phyloP scores from a whole-genome alignment of 352 stramenopile genomes.

The Ochromonadaceae sp. region DNA sequence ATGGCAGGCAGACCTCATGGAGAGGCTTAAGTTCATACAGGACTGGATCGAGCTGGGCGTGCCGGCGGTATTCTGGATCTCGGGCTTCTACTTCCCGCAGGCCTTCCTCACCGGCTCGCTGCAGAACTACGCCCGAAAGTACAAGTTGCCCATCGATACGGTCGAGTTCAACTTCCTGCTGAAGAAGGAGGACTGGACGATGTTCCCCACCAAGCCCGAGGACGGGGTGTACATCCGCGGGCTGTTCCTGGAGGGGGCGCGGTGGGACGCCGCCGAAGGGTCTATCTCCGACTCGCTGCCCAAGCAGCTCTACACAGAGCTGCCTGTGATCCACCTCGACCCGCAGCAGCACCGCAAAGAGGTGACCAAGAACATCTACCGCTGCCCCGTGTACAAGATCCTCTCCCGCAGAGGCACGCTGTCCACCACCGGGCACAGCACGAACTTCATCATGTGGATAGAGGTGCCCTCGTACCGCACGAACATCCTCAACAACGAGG shows the following conservation, averaged over 20 bases:
- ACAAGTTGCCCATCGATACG: constrained; percentile 72
- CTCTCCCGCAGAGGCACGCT: constrained; percentile 73
- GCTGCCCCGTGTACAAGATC: constrained; percentile 87
- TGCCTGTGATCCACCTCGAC: constrained; percentile 66
- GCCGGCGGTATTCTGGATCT: constrained; percentile 77
- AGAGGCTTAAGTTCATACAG: constrained; percentile 68
- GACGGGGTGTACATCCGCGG: constrained; percentile 67
- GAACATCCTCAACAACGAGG: constrained; percentile 64
- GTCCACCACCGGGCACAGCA: constrained; percentile 84
- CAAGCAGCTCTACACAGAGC: constrained; percentile 74
- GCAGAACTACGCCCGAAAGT: constrained; percentile 79
- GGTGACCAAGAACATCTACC: constrained; percentile 63
- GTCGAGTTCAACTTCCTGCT: constrained; percentile 44
- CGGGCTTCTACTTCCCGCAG: constrained; percentile 87
- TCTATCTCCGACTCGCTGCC: constrained; percentile 65
- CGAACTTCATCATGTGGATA: constrained; percentile 95
- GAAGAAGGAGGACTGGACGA: constrained; percentile 28
- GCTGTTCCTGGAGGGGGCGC: constrained; percentile 64
- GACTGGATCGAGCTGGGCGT: constrained; percentile 67
- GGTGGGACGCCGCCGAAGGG: constrained; percentile 48
- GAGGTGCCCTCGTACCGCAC: constrained; percentile 69
- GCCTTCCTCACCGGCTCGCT: constrained; percentile 81
- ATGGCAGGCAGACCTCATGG: constrained; percentile 71
- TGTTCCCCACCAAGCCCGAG: constrained; percentile 32
- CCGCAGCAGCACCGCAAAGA: constrained; percentile 53